Evolutionary conservation across 495 filamentous ascomycete genomes (phyloP).

Genomic region (Neurospora sp.): DNA sequence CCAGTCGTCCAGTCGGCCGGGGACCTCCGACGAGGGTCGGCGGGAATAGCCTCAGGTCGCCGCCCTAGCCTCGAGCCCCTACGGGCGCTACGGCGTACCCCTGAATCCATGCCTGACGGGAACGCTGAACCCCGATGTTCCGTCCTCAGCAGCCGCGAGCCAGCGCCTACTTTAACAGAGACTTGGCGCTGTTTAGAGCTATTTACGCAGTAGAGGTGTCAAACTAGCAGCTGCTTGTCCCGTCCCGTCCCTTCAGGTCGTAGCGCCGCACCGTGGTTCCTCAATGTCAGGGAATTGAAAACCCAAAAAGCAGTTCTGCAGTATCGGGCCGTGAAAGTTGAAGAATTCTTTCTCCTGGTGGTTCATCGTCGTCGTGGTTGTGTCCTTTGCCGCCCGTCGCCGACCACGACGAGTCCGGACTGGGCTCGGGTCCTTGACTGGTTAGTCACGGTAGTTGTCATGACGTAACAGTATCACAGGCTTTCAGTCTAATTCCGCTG

Average conservation of each 20-base stretch:
- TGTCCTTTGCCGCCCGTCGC: background rate
- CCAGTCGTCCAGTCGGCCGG: background rate
- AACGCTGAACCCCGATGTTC: background rate
- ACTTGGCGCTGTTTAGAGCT: background rate
- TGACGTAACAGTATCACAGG: background rate
- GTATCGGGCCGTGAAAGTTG: too few relatives aligned
- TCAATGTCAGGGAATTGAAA: too few relatives aligned
- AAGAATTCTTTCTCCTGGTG: too few relatives aligned
- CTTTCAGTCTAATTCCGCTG: background rate
- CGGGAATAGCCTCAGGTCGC: background rate
- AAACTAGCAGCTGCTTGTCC: background rate
- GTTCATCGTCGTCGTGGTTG: too few relatives aligned
- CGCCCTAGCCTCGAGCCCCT: background rate
- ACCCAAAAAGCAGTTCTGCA: too few relatives aligned
- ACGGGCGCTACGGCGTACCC: background rate
- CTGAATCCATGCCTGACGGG: background rate
- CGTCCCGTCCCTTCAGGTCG: background rate
- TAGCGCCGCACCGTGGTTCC: background rate
- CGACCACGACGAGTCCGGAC: background rate
- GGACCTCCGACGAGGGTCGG: background rate
- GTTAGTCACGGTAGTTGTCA: background rate
- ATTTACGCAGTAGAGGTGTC: background rate
- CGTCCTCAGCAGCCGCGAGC: background rate
- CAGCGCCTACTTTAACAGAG: background rate
- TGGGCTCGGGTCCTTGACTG: background rate